Base-by-base conservation (phyloP, 345 rosid genomes). In the Salix caprea region DNA sequence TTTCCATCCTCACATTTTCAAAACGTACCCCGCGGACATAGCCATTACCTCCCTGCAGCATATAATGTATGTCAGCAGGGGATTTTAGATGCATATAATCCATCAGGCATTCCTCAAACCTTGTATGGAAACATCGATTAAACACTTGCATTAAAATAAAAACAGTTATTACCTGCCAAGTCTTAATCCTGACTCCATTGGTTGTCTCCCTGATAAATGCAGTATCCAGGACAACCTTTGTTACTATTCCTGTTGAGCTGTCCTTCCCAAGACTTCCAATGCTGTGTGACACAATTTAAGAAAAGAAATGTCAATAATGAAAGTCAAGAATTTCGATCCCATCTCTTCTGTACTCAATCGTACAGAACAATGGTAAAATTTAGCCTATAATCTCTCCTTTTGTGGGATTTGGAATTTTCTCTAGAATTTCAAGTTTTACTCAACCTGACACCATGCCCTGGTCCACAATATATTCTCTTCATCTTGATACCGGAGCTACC, bases 401-500 rank as follows among this genome's bases (percentile, higher is more conserved):
- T n/a, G 4, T 58, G 28, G 62, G 28, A n/a, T 58, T 7, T 50
- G 52, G 18, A n/a, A 42, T 39, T 65, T 73, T 52, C 48, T 5
- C 6, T 58, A 2, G 32, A 15, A 23, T 30, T 69, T 71, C 60
- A 19, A 70, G 71, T 61, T 16, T 8, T 62, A 21, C 28, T 58
- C 58, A 82, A 94, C 99, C 97, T 96, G 83, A 94, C 82, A 72
- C 98, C 99, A 86, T 96, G 99, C 54, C 99, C 98, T 26, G 99
- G 98, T 72, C 99, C 99, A 82, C 98, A 94, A 44, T 80, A 92
- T 21, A 96, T 77, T 74, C 87, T 86, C 88, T 94, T 91, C 97
- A 96, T 96, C 87, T 88, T 92, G 80, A 96, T 90, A 69, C 56
- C 75, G 11, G 98, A 78, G 84, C 98, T 90, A 32, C 86, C 97